Evolutionary conservation across 768 basidiomycete genomes (phyloP).

Genomic region (Lactarius trivialis): DNA sequence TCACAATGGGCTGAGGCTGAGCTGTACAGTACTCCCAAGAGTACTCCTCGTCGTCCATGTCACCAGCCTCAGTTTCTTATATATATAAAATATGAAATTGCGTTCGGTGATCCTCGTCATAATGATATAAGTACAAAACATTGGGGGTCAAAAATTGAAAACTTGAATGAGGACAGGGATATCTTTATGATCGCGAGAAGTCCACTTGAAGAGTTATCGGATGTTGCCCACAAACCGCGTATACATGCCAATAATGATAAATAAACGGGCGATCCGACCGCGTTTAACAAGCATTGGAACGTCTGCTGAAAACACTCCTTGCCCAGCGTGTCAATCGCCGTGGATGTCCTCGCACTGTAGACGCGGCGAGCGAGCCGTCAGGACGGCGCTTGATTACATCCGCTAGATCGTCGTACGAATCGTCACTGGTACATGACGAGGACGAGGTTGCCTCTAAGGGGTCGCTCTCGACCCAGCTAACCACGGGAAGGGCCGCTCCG

Average conservation of each 20-base stretch:
- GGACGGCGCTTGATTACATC: background rate
- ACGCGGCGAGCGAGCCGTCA: background rate
- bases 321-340: slow-evolving; percentile 13
- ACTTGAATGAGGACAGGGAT: background rate
- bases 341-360: background rate
- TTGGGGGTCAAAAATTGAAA: background rate
- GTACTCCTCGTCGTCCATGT: too few relatives aligned
- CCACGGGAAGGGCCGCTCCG: background rate
- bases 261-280: background rate
- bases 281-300: background rate
- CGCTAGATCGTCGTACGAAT: background rate
- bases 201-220: background rate
- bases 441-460: background rate
- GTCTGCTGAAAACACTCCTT: background rate
- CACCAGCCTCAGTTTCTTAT: background rate
- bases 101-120: background rate
- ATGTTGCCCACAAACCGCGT: background rate
- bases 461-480: slow-evolving; percentile 7
- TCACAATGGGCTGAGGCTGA: too few relatives aligned
- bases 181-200: background rate
- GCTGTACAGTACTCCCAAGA: too few relatives aligned
- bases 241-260: slow-evolving; percentile 2
- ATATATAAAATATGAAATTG: background rate
- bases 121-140: background rate
- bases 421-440: slow-evolving; percentile 1